phyloP scores from a whole-genome alignment of 306 rosid species.

The Comarum palustre region DNA sequence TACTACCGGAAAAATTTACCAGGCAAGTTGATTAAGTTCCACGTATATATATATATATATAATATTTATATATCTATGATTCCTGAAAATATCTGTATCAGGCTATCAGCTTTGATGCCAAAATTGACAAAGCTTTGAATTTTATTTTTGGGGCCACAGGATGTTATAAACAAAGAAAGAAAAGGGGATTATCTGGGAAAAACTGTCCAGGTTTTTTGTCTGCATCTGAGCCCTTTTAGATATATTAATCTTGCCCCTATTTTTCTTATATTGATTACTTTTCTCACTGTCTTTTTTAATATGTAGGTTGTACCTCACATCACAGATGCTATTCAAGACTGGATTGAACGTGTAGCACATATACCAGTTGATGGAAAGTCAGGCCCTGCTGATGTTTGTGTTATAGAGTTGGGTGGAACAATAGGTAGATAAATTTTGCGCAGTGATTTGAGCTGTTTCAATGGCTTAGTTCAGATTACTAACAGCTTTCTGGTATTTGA shows the following conservation, averaged over 20 bases:
- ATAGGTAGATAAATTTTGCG: constrained; percentile 32
- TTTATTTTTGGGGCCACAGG: constrained; percentile 26
- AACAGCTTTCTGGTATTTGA: constrained; percentile 14
- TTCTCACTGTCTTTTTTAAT: neutral
- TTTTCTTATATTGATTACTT: neutral
- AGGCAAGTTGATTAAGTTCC: constrained; percentile 46
- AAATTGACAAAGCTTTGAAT: neutral
- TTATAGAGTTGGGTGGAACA: constrained; percentile 52
- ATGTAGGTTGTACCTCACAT: constrained; percentile 54
- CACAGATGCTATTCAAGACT: constrained; percentile 52
- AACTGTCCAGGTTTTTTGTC: constrained; percentile 50
- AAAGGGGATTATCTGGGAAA: constrained; percentile 53
- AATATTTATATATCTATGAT: neutral
- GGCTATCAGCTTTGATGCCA: neutral
- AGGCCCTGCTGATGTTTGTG: constrained; percentile 54
- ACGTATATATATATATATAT: neutral
- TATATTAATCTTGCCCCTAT: neutral
- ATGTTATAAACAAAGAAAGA: constrained; percentile 46
- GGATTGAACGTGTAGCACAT: constrained; percentile 47
- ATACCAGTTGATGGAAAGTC: constrained; percentile 42
- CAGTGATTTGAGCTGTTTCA: constrained; percentile 2
- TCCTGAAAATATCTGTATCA: neutral
- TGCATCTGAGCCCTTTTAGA: neutral
- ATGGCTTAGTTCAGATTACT: constrained; percentile 14
- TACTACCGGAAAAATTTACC: constrained; percentile 93